Evolutionary conservation across 2,329 filamentous ascomycete species (phyloP).

Genomic region (Diaporthe helianthi): DNA sequence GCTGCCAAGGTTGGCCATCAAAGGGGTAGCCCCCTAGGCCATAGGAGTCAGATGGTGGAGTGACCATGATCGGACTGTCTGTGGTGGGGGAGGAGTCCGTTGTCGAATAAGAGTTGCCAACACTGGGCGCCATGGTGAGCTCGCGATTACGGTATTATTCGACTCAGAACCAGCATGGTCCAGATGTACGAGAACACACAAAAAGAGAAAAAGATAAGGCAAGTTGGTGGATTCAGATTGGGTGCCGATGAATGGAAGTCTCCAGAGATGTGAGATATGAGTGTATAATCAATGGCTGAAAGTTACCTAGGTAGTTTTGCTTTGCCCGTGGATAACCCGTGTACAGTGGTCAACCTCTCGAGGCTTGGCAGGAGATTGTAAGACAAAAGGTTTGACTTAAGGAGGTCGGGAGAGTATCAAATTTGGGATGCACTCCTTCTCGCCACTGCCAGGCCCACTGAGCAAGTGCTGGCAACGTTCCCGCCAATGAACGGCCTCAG

Average conservation of each 20-base stretch:
- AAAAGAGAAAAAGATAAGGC: neutral
- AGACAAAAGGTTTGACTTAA: constrained; percentile 23
- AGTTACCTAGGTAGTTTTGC: neutral
- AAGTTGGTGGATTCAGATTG: neutral
- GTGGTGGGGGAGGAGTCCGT: constrained; percentile 15
- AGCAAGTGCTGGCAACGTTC: constrained; percentile 3
- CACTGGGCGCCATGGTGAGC: constrained; percentile 5
- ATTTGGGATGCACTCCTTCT: constrained; percentile 19
- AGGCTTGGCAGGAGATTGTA: constrained; percentile 19
- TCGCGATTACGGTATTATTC: constrained; percentile 7
- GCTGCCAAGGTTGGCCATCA: constrained; percentile 4
- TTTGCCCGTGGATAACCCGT: neutral
- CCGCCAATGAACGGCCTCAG: constrained; percentile 6
- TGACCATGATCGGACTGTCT: constrained; percentile 26
- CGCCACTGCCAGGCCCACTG: constrained; percentile 18
- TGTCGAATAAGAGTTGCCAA: constrained; percentile 10
- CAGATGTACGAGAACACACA: neutral
- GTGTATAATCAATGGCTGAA: neutral
- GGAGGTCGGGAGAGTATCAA: constrained; percentile 23
- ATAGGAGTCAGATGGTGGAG: constrained; percentile 18
- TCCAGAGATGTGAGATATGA: constrained; percentile 4
- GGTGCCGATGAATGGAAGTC: neutral
- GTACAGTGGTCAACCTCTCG: neutral
- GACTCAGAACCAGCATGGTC: constrained; percentile 12
- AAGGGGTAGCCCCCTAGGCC: constrained; percentile 12